phyloP scores from a whole-genome alignment of 2,329 filamentous ascomycete genomes.

The Aotearoamyces nothofagi region DNA sequence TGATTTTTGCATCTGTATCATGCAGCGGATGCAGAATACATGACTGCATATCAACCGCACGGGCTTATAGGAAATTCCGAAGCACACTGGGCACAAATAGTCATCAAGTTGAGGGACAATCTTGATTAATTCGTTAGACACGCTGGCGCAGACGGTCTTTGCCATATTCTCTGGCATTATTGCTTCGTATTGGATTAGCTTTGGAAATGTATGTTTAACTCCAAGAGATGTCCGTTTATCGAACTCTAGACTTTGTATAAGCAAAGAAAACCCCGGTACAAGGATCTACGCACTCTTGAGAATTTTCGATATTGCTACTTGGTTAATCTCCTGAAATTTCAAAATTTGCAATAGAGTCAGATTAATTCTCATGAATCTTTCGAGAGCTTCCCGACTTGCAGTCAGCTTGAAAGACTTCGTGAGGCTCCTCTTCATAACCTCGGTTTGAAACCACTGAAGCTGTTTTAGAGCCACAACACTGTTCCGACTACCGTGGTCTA shows the following conservation, averaged over 20 bases:
- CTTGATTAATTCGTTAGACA: constrained; percentile 56
- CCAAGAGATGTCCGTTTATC: constrained; percentile 71
- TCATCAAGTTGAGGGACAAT: constrained; percentile 73
- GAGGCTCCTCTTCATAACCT: constrained; percentile 45
- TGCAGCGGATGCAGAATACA: constrained; percentile 71
- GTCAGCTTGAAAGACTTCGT: constrained; percentile 47
- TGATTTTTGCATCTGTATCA: constrained; percentile 64
- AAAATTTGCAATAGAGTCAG: constrained; percentile 62
- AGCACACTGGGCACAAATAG: constrained; percentile 70
- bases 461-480: constrained; percentile 51
- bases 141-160: constrained; percentile 58
- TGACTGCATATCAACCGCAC: constrained; percentile 64
- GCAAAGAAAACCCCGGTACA: neutral
- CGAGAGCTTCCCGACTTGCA: constrained; percentile 48
- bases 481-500: constrained; percentile 50
- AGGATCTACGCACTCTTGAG: constrained; percentile 50
- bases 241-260: constrained; percentile 54
- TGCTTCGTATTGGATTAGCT: constrained; percentile 39
- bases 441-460: constrained; percentile 56
- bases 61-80: constrained; percentile 65
- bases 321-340: constrained; percentile 75
- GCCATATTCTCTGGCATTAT: constrained; percentile 54
- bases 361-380: constrained; percentile 60
- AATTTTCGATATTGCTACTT: constrained; percentile 64
- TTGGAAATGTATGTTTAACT: constrained; percentile 46